Base-by-base conservation (phyloP, 2,329 filamentous ascomycete species). In the Diaporthe velutina region DNA sequence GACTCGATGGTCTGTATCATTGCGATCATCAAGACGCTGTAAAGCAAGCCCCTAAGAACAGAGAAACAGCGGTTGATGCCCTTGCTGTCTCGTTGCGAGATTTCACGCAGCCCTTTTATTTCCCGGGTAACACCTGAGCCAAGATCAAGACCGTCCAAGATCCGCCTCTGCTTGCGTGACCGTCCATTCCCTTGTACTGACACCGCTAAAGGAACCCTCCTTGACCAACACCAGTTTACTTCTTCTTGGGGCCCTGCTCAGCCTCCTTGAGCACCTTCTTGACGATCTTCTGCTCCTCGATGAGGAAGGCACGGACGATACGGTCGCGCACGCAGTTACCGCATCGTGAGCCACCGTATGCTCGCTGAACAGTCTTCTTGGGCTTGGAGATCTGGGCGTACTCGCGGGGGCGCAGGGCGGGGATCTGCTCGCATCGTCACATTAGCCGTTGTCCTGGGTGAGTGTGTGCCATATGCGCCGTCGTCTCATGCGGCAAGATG, bases 181-280 rank as follows among this genome's bases (percentile, higher is more conserved):
- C 84, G 84, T 83, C 80, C 80, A 80, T 80, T 80, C 75, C 79
- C 45, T 78, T 79, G 77, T 79, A 74, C 77, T 78, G 76, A 75
- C 78, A 74, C 75, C 77, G 74, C 78, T 75, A 64, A 76, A 79
- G 71, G 70, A 66, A 76, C 74, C 76, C 76, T 73, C 82, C 80
- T 79, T 83, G 79, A 81, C 60, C 79, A 78, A 79, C 75, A 76
- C 76, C 87, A 88, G 79, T 90, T 91, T 94, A 92, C 89, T 92
- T 92, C 90, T 91, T 92, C 87, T 90, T 92, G 83, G 89, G 86
- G 83, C 88, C 85, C 84, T 87, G 94, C 90, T 95, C 94, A 90
- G 98, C 95, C 92, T 98, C 96, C 94, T 98, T 98, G 86, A 98
- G 92, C 83, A 99, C 97, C 95, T 99, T 99, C 95, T 99, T 99